Base-by-base conservation (phyloP, 371 early-diverging fungal genomes). In the Mortierella sp. region DNA sequence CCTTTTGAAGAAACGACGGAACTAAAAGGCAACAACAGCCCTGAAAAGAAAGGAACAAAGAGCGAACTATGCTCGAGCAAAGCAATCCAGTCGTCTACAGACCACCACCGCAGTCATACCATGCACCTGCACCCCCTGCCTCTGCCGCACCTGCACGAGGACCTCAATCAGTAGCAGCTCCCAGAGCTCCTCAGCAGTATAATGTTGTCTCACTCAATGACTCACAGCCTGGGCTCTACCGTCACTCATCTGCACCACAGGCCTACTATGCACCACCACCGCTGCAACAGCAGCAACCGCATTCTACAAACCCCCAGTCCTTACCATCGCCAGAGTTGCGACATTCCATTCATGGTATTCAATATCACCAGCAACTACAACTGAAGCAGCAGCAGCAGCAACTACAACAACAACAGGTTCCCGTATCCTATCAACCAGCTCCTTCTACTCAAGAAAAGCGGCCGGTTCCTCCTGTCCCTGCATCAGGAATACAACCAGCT, bases 231-330 rank as follows among this genome's bases (percentile, higher is more conserved):
- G 49, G 32, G 3, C 10, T 61, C 6, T 1, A 39, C n/a, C 32
- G 61, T 39, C n/a, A 22, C 28, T 37, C 52, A n/a, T 20, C 61
- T 47, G 24, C 62, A 26, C 35, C 40, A 52, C 18, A 32, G 43
- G 43, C 30, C 43, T 12, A 43, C 14, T 43, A 60, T 12, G 10
- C 30, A 37, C 22, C 49, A 51, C 64, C 54, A 12, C 68, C 58
- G 37, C 37, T 43, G n/a, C 60, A 32, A 24, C 35, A 22, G 45
- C 49, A 68, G n/a, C 32, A 45, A n/a, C 14, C 8, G 26, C 45
- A 62, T 45, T 45, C 62, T 12, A 45, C 0, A 6, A 47, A 47
- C 28, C 62, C 62, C 12, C 62, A 62, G 62, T 45, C 62, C 5
- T 45, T 62, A n/a, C 62, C 62, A 39, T 35, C 61, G 39, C 61